phyloP scores from a whole-genome alignment of 495 filamentous ascomycete species.

The Astrocystis sublimbata region DNA sequence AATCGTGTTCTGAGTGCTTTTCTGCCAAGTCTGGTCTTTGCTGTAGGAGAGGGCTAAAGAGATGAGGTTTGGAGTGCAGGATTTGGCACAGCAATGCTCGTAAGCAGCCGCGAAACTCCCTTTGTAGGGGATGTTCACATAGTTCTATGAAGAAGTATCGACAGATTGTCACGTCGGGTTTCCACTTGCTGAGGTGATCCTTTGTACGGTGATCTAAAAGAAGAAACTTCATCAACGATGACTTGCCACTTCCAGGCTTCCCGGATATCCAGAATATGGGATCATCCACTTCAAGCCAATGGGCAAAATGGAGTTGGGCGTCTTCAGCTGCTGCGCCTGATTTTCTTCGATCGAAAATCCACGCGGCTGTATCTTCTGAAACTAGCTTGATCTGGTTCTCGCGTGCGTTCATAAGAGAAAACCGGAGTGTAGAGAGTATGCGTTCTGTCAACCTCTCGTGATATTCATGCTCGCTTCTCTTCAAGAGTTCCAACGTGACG shows the following conservation, averaged over 20 bases:
- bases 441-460: not conserved
- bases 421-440: not conserved
- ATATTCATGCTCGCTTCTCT: not conserved
- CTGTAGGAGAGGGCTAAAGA: slow-evolving; percentile 17
- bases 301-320: slow-evolving; percentile 22
- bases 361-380: not conserved
- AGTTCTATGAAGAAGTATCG: slow-evolving; percentile 38
- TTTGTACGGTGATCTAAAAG: slow-evolving; percentile 1
- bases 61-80: slow-evolving; percentile 11
- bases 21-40: not conserved
- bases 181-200: not conserved
- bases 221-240: slow-evolving; percentile 46
- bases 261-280: slow-evolving; percentile 44
- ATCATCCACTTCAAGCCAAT: slow-evolving; percentile 34
- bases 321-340: not conserved
- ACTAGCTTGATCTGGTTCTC: not conserved
- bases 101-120: slow-evolving; percentile 32
- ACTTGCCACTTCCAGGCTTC: slow-evolving; percentile 48
- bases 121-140: slow-evolving; percentile 26
- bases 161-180: slow-evolving; percentile 12
- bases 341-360: not conserved
- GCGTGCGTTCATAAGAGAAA: not conserved
- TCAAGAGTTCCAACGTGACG: not conserved
- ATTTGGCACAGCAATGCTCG: slow-evolving; percentile 35
- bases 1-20: slow-evolving; percentile 18